These are phyloP conservation scores for Cytospora schulzeri DNA, from an alignment of 2,329 filamentous ascomycete genomes.

Conservation along the genomic window DNA sequence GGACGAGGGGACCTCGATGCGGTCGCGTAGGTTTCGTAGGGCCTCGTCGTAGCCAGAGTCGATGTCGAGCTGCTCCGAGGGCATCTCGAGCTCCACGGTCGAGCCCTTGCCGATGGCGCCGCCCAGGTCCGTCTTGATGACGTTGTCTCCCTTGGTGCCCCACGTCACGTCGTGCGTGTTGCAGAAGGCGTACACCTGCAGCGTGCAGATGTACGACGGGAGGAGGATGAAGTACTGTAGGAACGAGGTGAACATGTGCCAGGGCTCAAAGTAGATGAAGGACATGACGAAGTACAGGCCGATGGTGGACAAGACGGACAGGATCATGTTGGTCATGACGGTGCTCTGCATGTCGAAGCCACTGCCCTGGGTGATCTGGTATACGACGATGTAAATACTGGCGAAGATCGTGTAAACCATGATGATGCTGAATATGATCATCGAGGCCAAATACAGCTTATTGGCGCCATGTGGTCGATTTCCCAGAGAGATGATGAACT, in stretches of 20 bases:
- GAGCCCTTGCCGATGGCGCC: constrained; percentile 75
- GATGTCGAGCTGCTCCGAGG: constrained; percentile 95
- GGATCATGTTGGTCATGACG: constrained; percentile 91
- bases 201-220: constrained; percentile 91
- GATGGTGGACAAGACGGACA: constrained; percentile 84
- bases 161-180: constrained; percentile 99
- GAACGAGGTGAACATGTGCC: constrained; percentile 96
- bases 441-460: constrained; percentile 83
- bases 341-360: constrained; percentile 73
- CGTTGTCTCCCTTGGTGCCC: constrained; percentile 98
- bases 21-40: constrained; percentile 90
- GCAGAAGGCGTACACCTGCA: constrained; percentile 98
- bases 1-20: constrained; percentile 74
- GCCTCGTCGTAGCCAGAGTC: constrained; percentile 97
- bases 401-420: constrained; percentile 96
- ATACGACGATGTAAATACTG: constrained; percentile 82
- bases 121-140: constrained; percentile 89
- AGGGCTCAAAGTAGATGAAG: constrained; percentile 94
- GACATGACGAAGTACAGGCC: constrained; percentile 97
- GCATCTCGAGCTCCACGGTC: constrained; percentile 95
- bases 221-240: constrained; percentile 91
- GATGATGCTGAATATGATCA: constrained; percentile 89
- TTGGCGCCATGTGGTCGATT: constrained; percentile 95
- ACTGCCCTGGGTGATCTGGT: constrained; percentile 65
- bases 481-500: constrained; percentile 95